A percentile compares a stretch with the other conserved stretches of the same genome.
phyloP scores from a whole-genome alignment of 1,284 basidiomycete genomes.

The Rhodotorula sp. region DNA sequence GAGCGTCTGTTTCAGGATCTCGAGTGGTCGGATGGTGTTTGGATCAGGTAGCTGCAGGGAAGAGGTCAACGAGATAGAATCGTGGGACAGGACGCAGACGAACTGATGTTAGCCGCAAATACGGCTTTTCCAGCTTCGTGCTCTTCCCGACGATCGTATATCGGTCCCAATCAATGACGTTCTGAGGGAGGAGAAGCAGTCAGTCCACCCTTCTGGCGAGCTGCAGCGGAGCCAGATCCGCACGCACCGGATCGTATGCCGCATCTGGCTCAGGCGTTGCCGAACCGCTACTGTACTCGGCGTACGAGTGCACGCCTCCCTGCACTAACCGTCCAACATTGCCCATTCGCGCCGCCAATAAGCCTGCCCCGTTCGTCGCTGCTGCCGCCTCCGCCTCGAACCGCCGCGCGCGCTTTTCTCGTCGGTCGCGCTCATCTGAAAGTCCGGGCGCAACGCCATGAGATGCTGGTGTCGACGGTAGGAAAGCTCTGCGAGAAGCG shows the following conservation, averaged over 20 bases:
- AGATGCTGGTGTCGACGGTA: constrained; percentile 30
- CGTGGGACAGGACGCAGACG: constrained; percentile 44
- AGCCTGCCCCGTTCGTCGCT: neutral
- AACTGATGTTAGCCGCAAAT: constrained; percentile 88
- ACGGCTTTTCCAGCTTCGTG: constrained; percentile 88
- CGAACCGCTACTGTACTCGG: constrained; percentile 11
- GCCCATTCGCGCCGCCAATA: constrained; percentile 10
- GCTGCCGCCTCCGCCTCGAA: constrained; percentile 16
- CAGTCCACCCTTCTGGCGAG: neutral
- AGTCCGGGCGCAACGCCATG: constrained; percentile 11
- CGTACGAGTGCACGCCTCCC: constrained; percentile 28
- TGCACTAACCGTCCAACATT: constrained; percentile 14
- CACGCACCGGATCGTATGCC: constrained; percentile 53
- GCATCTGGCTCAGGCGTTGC: constrained; percentile 40
- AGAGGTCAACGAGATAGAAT: too few relatives aligned
- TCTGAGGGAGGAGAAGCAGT: constrained; percentile 55
- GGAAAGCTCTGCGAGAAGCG: constrained; percentile 14
- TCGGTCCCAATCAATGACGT: constrained; percentile 95
- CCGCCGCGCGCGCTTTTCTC: constrained; percentile 33
- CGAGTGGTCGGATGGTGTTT: constrained; percentile 85
- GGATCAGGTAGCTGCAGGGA: constrained; percentile 79
- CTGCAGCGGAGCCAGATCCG: neutral
- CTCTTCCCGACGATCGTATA: constrained; percentile 91
- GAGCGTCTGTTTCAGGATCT: constrained; percentile 79
- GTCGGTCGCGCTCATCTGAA: constrained; percentile 47